Conservation (phyloP, 306 rosid species). For the Boehmeria nivea region DNA sequence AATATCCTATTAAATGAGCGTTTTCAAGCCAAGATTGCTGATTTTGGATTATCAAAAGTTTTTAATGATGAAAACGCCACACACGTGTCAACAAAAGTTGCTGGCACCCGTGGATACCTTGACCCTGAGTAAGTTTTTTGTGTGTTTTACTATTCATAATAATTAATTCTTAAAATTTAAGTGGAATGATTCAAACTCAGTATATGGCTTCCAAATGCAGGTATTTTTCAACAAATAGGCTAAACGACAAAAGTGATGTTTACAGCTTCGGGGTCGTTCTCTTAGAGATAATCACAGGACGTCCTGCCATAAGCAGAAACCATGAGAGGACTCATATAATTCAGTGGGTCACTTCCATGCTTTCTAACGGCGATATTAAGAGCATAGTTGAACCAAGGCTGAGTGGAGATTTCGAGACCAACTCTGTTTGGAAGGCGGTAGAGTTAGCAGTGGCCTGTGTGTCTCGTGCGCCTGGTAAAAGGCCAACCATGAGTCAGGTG, state of each 20-base stretch:
- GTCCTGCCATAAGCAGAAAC: constrained; percentile 7
- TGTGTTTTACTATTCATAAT: background rate
- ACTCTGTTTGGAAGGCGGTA: constrained; percentile 16
- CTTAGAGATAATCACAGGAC: constrained; percentile 19
- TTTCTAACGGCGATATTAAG: background rate
- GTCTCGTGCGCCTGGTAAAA: background rate
- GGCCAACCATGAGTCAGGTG: constrained; percentile 28
- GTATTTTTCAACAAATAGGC: background rate
- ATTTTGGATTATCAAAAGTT: constrained; percentile 15
- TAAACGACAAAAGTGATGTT: constrained; percentile 13
- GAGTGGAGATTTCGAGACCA: constrained; percentile 10
- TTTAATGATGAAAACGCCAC: background rate
- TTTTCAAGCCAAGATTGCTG: constrained; percentile 13
- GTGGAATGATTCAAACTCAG: too few species aligned
- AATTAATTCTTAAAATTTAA: background rate
- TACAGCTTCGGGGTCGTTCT: constrained; percentile 18
- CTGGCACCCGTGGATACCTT: constrained; percentile 52
- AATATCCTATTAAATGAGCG: constrained; percentile 14
- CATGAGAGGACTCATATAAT: background rate
- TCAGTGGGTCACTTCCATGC: constrained; percentile 21
- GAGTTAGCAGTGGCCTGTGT: constrained; percentile 22
- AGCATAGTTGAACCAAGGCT: constrained; percentile 17
- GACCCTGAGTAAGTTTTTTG: constrained; percentile 37
- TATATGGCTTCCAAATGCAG: background rate
- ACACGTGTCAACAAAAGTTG: constrained; percentile 30